These are phyloP conservation scores for Psilocybe cyanescens DNA, from an alignment of 768 basidiomycete genomes.

Conservation along the genomic window DNA sequence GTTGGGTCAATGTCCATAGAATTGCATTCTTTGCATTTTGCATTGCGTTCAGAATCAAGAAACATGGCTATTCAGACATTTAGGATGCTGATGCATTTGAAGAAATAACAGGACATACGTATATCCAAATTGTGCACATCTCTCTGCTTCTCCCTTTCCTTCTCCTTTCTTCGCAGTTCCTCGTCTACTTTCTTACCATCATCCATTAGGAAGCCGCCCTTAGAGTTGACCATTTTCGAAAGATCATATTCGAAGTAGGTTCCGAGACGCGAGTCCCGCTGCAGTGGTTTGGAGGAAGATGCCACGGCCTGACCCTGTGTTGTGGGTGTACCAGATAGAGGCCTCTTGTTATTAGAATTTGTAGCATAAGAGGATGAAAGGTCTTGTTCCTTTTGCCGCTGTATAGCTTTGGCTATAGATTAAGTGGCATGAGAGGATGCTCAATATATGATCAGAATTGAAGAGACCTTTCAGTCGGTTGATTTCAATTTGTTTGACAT, in stretches of 20 bases:
- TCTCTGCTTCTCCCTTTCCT: conserved; percentile 79
- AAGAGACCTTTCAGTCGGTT: conserved; percentile 74
- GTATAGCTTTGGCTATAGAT: conserved; percentile 70
- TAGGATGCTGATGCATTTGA: background rate
- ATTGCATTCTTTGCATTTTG: conserved; percentile 85
- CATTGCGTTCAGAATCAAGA: conserved; percentile 74
- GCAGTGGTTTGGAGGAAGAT: conserved; percentile 53
- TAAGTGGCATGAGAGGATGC: background rate
- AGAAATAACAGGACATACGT: conserved; percentile 45
- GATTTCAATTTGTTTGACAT: conserved; percentile 72
- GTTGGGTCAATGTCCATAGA: conserved; percentile 89
- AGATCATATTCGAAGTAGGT: conserved; percentile 98
- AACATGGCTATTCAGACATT: conserved; percentile 61
- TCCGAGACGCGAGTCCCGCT: conserved; percentile 79
- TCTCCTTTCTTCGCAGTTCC: conserved; percentile 74
- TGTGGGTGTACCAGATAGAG: conserved; percentile 60
- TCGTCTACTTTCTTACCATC: conserved; percentile 85
- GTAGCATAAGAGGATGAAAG: conserved; percentile 44
- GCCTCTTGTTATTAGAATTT: conserved; percentile 80
- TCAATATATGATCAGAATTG: background rate
- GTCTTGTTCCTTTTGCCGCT: conserved; percentile 66
- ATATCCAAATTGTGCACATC: conserved; percentile 77
- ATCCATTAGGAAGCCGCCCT: conserved; percentile 93
- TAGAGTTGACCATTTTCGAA: conserved; percentile 95
- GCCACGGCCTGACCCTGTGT: conserved; percentile 55